Percentiles rank a stretch among this genome's conserved stretches.
phyloP scores from a whole-genome alignment of 306 rosid genomes.

The Abrus precatorius region DNA sequence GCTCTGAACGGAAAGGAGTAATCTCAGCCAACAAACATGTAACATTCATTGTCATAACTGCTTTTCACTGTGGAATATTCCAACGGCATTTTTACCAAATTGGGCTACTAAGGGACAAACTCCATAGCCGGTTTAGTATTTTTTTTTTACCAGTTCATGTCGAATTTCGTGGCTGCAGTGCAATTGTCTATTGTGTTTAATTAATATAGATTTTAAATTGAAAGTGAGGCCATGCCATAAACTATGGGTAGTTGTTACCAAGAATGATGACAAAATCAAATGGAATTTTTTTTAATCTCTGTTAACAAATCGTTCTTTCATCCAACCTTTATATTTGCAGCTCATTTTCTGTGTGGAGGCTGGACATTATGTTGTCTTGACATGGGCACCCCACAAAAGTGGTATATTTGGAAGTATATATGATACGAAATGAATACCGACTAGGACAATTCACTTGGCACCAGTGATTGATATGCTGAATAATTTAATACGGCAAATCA shows the following conservation, averaged over 20 bases:
- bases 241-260: background rate
- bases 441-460: background rate
- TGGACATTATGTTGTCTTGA: background rate
- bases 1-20: too few species aligned
- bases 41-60: too few species aligned
- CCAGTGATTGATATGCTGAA: background rate
- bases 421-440: background rate
- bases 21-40: too few species aligned
- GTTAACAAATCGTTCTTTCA: background rate
- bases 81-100: background rate
- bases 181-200: background rate
- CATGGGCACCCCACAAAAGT: too few species aligned
- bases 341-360: background rate
- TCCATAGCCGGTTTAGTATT: background rate
- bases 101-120: background rate
- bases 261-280: background rate
- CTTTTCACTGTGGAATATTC: background rate
- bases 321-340: background rate
- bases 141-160: background rate
- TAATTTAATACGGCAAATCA: background rate
- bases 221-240: background rate
- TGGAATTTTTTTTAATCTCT: background rate
- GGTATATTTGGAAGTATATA: background rate
- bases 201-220: background rate
- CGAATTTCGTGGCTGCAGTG: background rate